Evolutionary conservation across 108 stramenopile species (phyloP).

Genomic region (Nitzschia inconspicua): DNA sequence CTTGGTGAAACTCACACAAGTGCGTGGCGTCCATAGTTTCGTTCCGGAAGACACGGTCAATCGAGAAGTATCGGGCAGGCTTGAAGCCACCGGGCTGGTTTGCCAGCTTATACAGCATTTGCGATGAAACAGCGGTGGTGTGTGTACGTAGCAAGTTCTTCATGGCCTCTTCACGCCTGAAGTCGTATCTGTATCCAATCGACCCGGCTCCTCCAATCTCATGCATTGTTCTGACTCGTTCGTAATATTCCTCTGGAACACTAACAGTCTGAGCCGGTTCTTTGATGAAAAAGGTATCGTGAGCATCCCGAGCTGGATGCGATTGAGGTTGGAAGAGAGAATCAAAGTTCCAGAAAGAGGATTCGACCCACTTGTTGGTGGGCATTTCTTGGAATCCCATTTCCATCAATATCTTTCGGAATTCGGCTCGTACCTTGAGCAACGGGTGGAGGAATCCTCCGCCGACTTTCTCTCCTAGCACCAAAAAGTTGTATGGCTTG

Average conservation of each 20-base stretch:
- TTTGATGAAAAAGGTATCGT: slow-evolving; percentile 99
- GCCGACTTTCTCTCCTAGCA: slow-evolving; percentile 86
- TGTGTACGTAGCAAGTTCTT: slow-evolving; percentile 98
- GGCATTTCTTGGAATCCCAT: slow-evolving; percentile 99
- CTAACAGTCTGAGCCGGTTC: slow-evolving; percentile 79
- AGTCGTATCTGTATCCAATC: slow-evolving; percentile 96
- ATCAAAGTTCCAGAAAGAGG: slow-evolving; percentile 99
- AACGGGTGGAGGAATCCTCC: slow-evolving; percentile 97
- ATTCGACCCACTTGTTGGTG: slow-evolving; percentile 98
- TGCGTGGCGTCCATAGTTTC: slow-evolving; percentile 99
- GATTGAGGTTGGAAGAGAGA: slow-evolving; percentile 99
- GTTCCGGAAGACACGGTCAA: slow-evolving; percentile 99
- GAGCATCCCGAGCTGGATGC: slow-evolving; percentile 99
- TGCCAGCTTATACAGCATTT: slow-evolving; percentile 96
- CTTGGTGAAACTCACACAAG: slow-evolving; percentile 99
- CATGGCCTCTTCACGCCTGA: slow-evolving; percentile 92
- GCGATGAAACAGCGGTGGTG: slow-evolving; percentile 96
- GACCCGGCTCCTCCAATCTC: slow-evolving; percentile 92
- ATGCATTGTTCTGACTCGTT: slow-evolving; percentile 97
- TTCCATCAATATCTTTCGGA: slow-evolving; percentile 95
- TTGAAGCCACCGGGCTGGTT: slow-evolving; percentile 95
- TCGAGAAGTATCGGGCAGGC: slow-evolving; percentile 95
- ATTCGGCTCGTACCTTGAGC: slow-evolving; percentile 93
- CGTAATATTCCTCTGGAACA: slow-evolving; percentile 96
- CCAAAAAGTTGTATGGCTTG: slow-evolving; percentile 96